Evolutionary conservation across 2,329 filamentous ascomycete genomes (phyloP).

Genomic region (Arthrinium puccinioides): DNA sequence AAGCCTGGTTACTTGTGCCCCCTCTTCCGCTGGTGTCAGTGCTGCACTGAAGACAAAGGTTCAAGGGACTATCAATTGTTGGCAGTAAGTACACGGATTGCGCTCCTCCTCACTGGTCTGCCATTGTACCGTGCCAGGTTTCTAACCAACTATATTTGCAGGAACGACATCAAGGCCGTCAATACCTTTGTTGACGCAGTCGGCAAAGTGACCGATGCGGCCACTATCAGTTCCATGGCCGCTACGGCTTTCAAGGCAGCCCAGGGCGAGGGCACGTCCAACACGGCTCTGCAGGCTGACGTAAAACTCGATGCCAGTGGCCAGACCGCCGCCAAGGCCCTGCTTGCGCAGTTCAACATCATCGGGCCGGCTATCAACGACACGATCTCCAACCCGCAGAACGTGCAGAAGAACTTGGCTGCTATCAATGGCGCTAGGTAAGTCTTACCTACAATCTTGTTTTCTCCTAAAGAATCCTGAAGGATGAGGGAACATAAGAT

Average conservation of each 20-base stretch:
- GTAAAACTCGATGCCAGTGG: neutral
- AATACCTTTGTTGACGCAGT: neutral
- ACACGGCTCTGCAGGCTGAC: neutral
- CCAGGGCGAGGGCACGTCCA: neutral
- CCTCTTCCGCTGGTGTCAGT: neutral
- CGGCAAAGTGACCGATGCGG: neutral
- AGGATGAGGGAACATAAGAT: too few relatives aligned
- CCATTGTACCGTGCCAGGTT: neutral
- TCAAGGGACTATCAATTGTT: neutral
- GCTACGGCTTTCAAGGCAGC: neutral
- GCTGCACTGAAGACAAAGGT: neutral
- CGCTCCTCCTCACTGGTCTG: neutral
- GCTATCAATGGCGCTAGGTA: neutral
- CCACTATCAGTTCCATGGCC: neutral
- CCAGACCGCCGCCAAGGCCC: neutral
- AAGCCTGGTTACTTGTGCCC: too few relatives aligned
- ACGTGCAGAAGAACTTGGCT: neutral
- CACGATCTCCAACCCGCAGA: neutral
- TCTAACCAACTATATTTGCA: neutral
- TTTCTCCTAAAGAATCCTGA: too few relatives aligned
- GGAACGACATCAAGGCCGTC: neutral
- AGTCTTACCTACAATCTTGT: neutral
- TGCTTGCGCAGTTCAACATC: neutral
- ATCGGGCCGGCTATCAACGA: neutral
- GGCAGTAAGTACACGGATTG: neutral